These are phyloP conservation scores for Jackrogersella minutella DNA, from an alignment of 495 filamentous ascomycete genomes.

Conservation along the genomic window DNA sequence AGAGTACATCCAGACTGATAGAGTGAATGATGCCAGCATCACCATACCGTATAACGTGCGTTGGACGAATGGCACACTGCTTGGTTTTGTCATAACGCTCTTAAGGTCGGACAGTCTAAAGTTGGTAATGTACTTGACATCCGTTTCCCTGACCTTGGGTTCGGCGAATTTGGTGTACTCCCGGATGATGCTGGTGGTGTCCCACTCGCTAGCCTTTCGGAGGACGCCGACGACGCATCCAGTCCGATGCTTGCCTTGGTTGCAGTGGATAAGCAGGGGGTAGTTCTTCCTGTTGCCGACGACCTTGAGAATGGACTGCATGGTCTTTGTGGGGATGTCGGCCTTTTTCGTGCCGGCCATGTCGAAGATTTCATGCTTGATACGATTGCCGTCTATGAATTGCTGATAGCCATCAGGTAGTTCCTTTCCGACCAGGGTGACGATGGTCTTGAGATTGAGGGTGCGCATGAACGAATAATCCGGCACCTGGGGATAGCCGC, in stretches of 20 bases:
- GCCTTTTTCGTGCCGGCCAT: constrained; percentile 82
- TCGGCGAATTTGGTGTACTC: constrained; percentile 75
- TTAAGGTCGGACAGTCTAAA: constrained; percentile 47
- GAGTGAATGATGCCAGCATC: constrained; percentile 24
- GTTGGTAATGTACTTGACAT: constrained; percentile 58
- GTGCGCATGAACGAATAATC: constrained; percentile 70
- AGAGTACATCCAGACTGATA: constrained; percentile 32
- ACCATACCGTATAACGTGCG: constrained; percentile 33
- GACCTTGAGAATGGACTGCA: constrained; percentile 69
- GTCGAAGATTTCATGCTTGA: constrained; percentile 72
- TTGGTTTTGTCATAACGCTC: neutral
- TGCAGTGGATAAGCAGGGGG: constrained; percentile 85
- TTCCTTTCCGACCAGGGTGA: constrained; percentile 79
- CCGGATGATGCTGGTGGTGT: constrained; percentile 59
- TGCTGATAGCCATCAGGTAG: constrained; percentile 61
- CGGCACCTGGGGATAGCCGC: constrained; percentile 70
- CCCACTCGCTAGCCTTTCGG: constrained; percentile 70
- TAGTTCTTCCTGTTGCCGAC: constrained; percentile 72
- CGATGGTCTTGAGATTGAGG: constrained; percentile 74
- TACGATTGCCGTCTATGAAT: constrained; percentile 69
- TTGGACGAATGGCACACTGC: neutral
- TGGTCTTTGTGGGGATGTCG: constrained; percentile 65
- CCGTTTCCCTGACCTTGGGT: constrained; percentile 66
- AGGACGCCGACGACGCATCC: constrained; percentile 80
- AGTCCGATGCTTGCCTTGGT: constrained; percentile 89